phyloP scores from a whole-genome alignment of 2,329 filamentous ascomycete species.

The Alternaria tenuissima region DNA sequence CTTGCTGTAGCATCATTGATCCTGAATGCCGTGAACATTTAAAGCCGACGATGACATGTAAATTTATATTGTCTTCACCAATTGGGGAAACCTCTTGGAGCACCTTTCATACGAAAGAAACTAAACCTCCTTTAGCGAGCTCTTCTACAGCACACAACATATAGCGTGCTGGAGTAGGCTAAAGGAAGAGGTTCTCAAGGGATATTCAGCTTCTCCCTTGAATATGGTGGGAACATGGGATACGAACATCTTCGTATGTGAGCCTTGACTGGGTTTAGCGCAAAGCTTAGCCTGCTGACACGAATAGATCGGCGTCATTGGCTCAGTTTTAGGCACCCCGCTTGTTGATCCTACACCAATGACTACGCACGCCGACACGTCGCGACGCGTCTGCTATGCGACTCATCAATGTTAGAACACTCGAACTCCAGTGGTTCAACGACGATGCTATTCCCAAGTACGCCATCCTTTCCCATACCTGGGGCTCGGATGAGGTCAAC shows the following conservation, averaged over 20 bases:
- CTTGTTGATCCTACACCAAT: slow-evolving; percentile 4
- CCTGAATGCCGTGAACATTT: neutral
- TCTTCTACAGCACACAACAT: neutral
- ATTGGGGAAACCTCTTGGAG: neutral
- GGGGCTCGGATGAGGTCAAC: slow-evolving; percentile 27
- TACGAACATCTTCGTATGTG: neutral
- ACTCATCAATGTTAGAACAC: slow-evolving; percentile 35
- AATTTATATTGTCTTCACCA: neutral
- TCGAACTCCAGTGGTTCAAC: slow-evolving; percentile 32
- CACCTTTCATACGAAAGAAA: neutral
- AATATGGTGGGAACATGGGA: neutral
- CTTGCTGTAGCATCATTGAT: neutral
- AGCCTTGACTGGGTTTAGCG: neutral
- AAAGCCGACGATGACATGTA: neutral
- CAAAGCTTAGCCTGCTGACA: neutral
- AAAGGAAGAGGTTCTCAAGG: neutral
- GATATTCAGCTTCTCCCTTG: neutral
- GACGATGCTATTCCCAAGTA: slow-evolving; percentile 32
- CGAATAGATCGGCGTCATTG: neutral
- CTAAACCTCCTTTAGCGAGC: neutral
- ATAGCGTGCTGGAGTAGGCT: neutral
- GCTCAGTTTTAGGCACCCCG: slow-evolving; percentile 7
- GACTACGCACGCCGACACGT: slow-evolving; percentile 1
- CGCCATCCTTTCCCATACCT: slow-evolving; percentile 36
- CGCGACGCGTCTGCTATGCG: slow-evolving; percentile 29